Percentiles rank a stretch among this genome's conserved stretches.
Evolutionary conservation across 1,284 basidiomycete genomes (phyloP).

Genomic region (Pyrrhoderma lamaoense): DNA sequence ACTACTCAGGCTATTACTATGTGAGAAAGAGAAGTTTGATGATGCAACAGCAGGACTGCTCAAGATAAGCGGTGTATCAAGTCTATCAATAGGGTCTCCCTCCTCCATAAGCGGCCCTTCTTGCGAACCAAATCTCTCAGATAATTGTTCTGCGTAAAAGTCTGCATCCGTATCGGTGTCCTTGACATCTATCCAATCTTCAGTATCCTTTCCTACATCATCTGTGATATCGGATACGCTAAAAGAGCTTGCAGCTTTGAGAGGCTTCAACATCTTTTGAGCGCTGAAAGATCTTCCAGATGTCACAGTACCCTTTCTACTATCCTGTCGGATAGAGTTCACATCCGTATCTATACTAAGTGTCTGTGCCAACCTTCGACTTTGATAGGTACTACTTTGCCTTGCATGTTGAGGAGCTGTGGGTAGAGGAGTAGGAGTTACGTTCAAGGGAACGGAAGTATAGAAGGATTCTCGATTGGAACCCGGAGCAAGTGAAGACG

Average conservation of each 20-base stretch:
- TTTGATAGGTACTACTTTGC: neutral
- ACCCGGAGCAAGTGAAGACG: neutral
- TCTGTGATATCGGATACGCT: neutral
- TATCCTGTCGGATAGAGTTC: neutral
- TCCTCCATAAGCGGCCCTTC: neutral
- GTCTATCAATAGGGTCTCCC: neutral
- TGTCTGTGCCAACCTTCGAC: constrained; percentile 2
- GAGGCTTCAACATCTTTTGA: no score
- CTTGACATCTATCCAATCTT: neutral
- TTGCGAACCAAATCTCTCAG: neutral
- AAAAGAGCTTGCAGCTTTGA: neutral
- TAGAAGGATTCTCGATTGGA: no score
- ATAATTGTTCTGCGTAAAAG: constrained; percentile 8
- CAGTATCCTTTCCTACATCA: neutral
- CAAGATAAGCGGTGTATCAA: constrained; percentile 10
- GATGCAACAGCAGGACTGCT: constrained; percentile 12
- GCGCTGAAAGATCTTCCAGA: no score
- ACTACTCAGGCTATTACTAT: neutral
- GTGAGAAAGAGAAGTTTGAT: constrained; percentile 8
- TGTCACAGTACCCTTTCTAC: no score
- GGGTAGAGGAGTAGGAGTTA: neutral
- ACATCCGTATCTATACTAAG: constrained; percentile 15
- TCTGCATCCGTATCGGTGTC: neutral
- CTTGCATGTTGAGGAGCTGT: neutral
- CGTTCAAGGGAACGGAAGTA: no score